phyloP scores from a whole-genome alignment of 352 stramenopile genomes.

The Paralagenidium karlingii region DNA sequence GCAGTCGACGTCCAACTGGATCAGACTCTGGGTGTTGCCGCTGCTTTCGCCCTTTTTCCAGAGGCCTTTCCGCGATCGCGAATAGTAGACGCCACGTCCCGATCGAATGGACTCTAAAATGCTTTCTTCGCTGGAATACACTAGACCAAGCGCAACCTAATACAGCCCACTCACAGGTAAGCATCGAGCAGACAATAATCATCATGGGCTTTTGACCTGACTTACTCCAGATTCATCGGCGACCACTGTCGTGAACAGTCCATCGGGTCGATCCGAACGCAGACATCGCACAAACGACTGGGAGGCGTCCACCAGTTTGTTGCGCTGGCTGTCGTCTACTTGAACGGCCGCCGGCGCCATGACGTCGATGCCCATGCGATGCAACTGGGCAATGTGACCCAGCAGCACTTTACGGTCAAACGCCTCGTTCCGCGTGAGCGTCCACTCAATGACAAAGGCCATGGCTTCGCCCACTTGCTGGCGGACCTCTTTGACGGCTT shows the following conservation, averaged over 20 bases:
- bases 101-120: slow-evolving; percentile 81
- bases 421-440: slow-evolving; percentile 3
- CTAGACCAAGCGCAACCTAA: slow-evolving; percentile 85
- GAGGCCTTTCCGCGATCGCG: slow-evolving; percentile 78
- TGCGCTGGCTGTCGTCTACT: slow-evolving; percentile 12
- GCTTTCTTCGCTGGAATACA: slow-evolving; percentile 91
- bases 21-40: slow-evolving; percentile 87
- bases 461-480: slow-evolving; percentile 31
- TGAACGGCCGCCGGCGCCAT: slow-evolving; percentile 15
- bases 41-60: slow-evolving; percentile 96
- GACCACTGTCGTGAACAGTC: slow-evolving; percentile 91
- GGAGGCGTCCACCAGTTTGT: slow-evolving; percentile 19
- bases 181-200: neutral
- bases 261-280: slow-evolving; percentile 82
- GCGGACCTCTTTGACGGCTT: slow-evolving; percentile 17
- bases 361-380: slow-evolving; percentile 48
- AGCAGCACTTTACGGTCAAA: slow-evolving; percentile 16
- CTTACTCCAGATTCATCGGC: slow-evolving; percentile 82
- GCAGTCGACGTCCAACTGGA: slow-evolving; percentile 91
- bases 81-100: slow-evolving; percentile 91
- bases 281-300: slow-evolving; percentile 64
- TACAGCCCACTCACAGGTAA: slow-evolving; percentile 3
- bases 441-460: slow-evolving; percentile 42
- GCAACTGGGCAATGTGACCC: slow-evolving; percentile 33
- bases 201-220: too few species aligned